Evolutionary conservation across 2,329 filamentous ascomycete genomes (phyloP), one percentile per base, ranked within the genome.

Genomic region (Talaromyces rugulosus): DNA sequence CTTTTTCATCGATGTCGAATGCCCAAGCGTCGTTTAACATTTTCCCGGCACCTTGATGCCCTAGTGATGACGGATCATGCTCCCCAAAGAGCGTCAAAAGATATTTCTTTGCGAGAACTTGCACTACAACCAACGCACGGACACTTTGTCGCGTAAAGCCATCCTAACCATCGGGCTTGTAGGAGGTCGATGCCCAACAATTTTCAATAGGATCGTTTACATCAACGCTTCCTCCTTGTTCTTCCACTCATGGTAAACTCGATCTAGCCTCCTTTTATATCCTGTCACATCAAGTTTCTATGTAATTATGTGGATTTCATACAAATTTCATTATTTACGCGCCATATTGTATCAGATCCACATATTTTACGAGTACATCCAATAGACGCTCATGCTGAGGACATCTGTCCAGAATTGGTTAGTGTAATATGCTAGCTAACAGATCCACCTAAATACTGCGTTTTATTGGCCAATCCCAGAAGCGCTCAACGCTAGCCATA

Each of bases 141-240:
- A 86, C 83, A 66, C 83, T 86, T 0, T 83, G 74, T 0, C 82
- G 70, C 14, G 73, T 72, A 0, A 83, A 83, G 0, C 83, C 82
- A 1, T 68, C 60, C 6, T 72, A 67, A 0, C 80, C 80, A 69
- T 85, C 79, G 0, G 82, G 68, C 0, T 66, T 30, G 66, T 66
- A 75, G 0, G 56, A 1, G 2, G 65, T 33, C 1, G 70, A 68
- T 1, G 5, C 67, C 83, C 83, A 86, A 0, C 62, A 60, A 44
- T 80, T 73, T 0, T 59, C 66, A 5, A 64, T 65, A 0, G 74
- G 66, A 28, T 80, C 71, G 63, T 78, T 86, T 2, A 89, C 83
- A 70, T 96, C 91, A 12, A 96, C 70, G 62, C 83, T 81, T 0
- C 89, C 91, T 16, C 91, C 91, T 55, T 90, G 80, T 69, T 93